Evolutionary conservation across 2,329 filamentous ascomycete genomes (phyloP), one percentile per base, ranked within the genome.

Genomic region (Pseudogymnoascus sp.): DNA sequence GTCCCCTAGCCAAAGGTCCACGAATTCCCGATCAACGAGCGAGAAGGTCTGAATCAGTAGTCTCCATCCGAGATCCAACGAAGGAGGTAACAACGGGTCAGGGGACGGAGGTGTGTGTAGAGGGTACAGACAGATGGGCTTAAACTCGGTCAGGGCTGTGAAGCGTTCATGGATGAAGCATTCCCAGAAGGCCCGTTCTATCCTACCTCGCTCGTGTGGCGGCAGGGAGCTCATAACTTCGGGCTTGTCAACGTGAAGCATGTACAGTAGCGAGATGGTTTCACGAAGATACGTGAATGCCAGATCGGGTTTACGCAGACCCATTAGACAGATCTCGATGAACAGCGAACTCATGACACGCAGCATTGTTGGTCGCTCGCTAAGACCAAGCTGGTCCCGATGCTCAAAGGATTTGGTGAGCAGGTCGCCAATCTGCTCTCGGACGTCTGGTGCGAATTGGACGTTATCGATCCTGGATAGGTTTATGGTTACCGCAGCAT

Each of bases 151-250:
- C 49, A 65, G 62, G 8, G 63, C 36, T 11, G 64, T 62, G 68
- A 84, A 84, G 14, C 83, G 78, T 68, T 84, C 82, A 64, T 84
- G 81, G 34, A 84, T 81, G 66, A 80, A 84, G 11, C 77, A 77
- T 65, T 82, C 77, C 81, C 82, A 84, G 69, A 84, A 84, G 0
- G 83, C 70, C 2, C 82, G 75, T 65, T 82, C 80, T 59, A 78
- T 70, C 59, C 75, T 72, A 23, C 77, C 75, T 23, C 75, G 71
- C 61, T 80, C 77, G 2, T 75, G 67, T 3, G 69, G 68, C 4
- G 71, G 65, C 0, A 80, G 65, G 0, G 65, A 66, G 4, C 65
- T 66, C 64, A 75, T 72, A 5, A 69, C 66, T 3, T 75, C 71
- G n/a, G 73, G 70, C 42, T 77, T 75, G 63, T 79, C 76, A 16